Conservation (phyloP, 768 basidiomycete species). For the Mycena latifolia region DNA sequence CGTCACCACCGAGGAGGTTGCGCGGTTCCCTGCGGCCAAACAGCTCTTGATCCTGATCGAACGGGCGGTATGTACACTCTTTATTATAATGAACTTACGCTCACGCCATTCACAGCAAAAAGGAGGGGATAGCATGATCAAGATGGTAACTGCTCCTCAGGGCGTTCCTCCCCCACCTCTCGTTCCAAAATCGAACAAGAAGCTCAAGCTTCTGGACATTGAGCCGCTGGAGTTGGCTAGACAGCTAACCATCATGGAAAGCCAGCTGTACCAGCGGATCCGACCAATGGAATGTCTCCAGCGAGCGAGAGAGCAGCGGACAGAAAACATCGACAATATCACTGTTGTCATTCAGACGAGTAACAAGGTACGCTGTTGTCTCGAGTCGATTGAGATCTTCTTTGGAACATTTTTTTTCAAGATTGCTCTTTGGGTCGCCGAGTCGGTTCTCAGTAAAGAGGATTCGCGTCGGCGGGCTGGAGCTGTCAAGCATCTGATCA, state of each 20-base stretch:
- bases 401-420: conserved; percentile 44
- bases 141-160: conserved; percentile 66
- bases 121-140: conserved; percentile 67
- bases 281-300: conserved; percentile 91
- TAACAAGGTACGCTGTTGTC: conserved; percentile 71
- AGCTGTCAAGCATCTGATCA: conserved; percentile 91
- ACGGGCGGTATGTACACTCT: conserved; percentile 71
- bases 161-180: conserved; percentile 82
- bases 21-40: conserved; percentile 77
- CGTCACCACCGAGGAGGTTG: conserved; percentile 72
- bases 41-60: conserved; percentile 81
- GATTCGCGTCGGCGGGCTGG: conserved; percentile 87
- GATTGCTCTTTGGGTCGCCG: conserved; percentile 96
- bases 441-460: conserved; percentile 82
- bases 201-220: conserved; percentile 86
- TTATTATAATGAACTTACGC: conserved; percentile 18
- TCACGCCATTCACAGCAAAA: conserved; percentile 49
- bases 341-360: conserved; percentile 88
- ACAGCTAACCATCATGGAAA: conserved; percentile 94
- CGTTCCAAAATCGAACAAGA: conserved; percentile 76
- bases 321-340: conserved; percentile 85
- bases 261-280: conserved; percentile 87
- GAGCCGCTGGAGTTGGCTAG: conserved; percentile 92
- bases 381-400: neutral
- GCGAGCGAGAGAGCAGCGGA: conserved; percentile 82